A percentile compares a stretch with the other conserved stretches of the same genome.
Conservation (phyloP, 2,329 filamentous ascomycete species). For the Colletotrichum orchidophilum region DNA sequence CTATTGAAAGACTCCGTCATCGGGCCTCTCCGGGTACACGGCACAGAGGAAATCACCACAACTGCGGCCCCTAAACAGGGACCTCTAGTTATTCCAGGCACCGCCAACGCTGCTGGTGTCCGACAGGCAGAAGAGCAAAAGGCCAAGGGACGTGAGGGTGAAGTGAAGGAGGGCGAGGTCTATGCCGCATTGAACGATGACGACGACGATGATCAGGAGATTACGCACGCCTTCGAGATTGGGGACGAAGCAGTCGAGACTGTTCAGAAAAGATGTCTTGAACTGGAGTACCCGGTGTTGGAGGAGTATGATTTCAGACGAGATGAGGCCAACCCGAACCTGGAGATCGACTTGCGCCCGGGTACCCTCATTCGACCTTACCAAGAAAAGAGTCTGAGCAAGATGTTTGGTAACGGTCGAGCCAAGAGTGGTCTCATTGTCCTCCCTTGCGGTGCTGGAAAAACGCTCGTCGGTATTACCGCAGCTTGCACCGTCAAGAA, state of each 20-base stretch:
- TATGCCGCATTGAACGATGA: slow-evolving; percentile 81
- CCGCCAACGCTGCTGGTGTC: slow-evolving; percentile 89
- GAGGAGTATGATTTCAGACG: slow-evolving; percentile 98
- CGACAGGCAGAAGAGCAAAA: slow-evolving; percentile 71
- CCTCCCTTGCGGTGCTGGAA: slow-evolving; percentile 93
- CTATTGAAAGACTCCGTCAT: slow-evolving; percentile 88
- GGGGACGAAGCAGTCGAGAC: slow-evolving; percentile 82
- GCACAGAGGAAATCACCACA: slow-evolving; percentile 76
- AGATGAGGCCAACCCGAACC: slow-evolving; percentile 86
- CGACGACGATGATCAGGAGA: slow-evolving; percentile 85
- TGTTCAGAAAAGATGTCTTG: slow-evolving; percentile 89
- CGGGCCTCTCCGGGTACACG: slow-evolving; percentile 79
- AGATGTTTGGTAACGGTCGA: slow-evolving; percentile 99
- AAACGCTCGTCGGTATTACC: slow-evolving; percentile 97
- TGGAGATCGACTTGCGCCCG: slow-evolving; percentile 93
- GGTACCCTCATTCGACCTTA: slow-evolving; percentile 92
- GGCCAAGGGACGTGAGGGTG: slow-evolving; percentile 56
- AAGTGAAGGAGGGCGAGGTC: slow-evolving; percentile 72
- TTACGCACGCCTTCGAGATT: slow-evolving; percentile 94
- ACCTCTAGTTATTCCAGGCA: slow-evolving; percentile 91
- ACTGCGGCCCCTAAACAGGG: slow-evolving; percentile 87
- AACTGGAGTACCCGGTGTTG: slow-evolving; percentile 85
- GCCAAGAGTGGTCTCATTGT: slow-evolving; percentile 98
- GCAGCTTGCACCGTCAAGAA: slow-evolving; percentile 98
- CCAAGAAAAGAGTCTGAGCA: slow-evolving; percentile 96